These are phyloP conservation scores for Cladosporium sp. DNA, from an alignment of 2,329 filamentous ascomycete species.

Conservation along the genomic window DNA sequence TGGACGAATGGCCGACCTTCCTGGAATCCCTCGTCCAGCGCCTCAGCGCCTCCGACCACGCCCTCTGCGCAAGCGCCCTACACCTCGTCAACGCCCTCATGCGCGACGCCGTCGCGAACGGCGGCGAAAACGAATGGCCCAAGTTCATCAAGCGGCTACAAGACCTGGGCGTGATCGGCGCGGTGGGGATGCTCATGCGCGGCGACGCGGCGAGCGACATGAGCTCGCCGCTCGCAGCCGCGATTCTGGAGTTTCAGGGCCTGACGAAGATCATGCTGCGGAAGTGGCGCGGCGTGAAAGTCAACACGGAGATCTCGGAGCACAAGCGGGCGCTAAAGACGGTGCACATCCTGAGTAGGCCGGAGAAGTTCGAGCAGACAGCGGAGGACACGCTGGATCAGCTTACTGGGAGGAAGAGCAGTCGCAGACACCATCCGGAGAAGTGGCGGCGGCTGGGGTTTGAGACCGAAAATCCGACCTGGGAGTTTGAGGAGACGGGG, in stretches of 20 bases:
- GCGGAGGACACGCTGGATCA: conserved; percentile 42
- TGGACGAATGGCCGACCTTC: conserved; percentile 87
- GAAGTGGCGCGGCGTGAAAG: conserved; percentile 79
- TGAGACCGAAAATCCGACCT: conserved; percentile 76
- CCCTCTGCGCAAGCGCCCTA: conserved; percentile 87
- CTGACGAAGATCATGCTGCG: conserved; percentile 68
- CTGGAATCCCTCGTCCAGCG: conserved; percentile 89
- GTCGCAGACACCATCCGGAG: conserved; percentile 65
- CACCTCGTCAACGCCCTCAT: conserved; percentile 95
- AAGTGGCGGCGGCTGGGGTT: conserved; percentile 94
- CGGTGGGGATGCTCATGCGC: conserved; percentile 87
- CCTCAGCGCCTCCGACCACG: conserved; percentile 88
- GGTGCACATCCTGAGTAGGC: conserved; percentile 58
- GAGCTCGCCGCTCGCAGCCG: conserved; percentile 79
- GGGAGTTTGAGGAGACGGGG: conserved; percentile 78
- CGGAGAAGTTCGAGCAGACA: conserved; percentile 35
- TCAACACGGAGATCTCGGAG: conserved; percentile 81
- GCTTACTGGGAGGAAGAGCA: conserved; percentile 15
- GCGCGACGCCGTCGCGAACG: conserved; percentile 77
- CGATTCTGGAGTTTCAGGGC: conserved; percentile 85
- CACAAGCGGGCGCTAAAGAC: conserved; percentile 82
- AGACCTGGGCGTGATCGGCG: conserved; percentile 86
- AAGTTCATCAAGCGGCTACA: conserved; percentile 91
- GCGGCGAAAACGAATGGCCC: conserved; percentile 78
- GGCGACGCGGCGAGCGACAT: conserved; percentile 86